phyloP scores from a whole-genome alignment of 495 filamentous ascomycete genomes.

The Xylaria longipes region DNA sequence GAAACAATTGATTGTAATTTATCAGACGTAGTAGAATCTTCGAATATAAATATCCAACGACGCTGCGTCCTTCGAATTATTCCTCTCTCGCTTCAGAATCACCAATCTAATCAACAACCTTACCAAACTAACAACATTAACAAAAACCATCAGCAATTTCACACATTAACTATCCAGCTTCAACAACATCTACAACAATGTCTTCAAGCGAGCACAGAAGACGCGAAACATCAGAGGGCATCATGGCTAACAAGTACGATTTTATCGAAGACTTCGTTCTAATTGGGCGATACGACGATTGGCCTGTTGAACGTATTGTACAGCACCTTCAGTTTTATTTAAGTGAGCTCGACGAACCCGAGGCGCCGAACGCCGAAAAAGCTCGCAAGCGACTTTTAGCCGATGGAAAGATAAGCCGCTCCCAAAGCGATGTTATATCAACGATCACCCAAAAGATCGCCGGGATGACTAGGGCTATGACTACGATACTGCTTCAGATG shows the following conservation, averaged over 20 bases:
- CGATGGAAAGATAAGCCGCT: background rate
- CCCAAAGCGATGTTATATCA: background rate
- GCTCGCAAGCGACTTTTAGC: background rate
- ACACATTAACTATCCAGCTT: background rate
- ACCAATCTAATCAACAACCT: background rate
- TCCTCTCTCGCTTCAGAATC: background rate
- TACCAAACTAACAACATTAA: no score
- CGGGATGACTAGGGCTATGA: background rate
- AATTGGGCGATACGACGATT: no score
- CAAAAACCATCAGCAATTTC: no score
- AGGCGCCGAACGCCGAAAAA: no score
- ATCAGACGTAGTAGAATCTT: background rate
- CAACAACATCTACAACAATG: background rate
- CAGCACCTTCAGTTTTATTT: no score
- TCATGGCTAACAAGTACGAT: no score
- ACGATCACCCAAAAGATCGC: background rate
- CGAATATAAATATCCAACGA: background rate
- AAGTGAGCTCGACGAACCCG: no score
- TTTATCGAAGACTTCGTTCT: no score
- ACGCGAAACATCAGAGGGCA: no score
- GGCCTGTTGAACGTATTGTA: no score
- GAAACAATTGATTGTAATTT: background rate
- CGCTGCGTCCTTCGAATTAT: background rate
- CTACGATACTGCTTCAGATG: background rate
- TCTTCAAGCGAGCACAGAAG: background rate